These are phyloP conservation scores for Tritrichomonas foetus DNA, from an alignment of 208 protist species.

Conservation along the genomic window DNA sequence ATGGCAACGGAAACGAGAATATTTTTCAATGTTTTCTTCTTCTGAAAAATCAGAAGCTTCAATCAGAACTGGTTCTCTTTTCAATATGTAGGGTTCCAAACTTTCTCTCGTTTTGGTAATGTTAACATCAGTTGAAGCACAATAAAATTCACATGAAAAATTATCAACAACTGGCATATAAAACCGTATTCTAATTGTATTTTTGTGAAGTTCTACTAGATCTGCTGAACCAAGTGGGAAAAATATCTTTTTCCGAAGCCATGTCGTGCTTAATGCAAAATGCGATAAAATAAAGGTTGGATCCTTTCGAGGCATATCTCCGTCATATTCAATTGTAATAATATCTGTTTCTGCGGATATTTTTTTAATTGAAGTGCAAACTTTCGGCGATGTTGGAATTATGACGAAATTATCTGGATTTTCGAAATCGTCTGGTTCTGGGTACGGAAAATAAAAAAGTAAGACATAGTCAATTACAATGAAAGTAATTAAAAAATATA, in stretches of 20 bases:
- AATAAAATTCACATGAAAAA: neutral
- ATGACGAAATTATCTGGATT: too few relatives aligned
- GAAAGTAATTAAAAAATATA: too few relatives aligned
- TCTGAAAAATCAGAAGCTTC: neutral
- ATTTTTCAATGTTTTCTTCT: neutral
- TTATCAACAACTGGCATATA: constrained; percentile 3
- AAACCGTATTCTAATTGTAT: neutral
- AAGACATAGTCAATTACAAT: too few relatives aligned
- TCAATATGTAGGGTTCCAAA: neutral
- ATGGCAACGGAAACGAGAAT: neutral
- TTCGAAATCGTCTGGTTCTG: too few relatives aligned
- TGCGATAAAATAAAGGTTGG: too few relatives aligned
- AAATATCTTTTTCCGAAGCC: neutral
- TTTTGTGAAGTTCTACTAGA: neutral
- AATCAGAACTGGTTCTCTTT: neutral
- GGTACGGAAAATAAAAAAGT: too few relatives aligned
- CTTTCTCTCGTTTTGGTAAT: neutral
- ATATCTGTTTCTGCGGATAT: too few relatives aligned
- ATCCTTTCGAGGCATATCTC: too few relatives aligned
- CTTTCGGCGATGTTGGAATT: too few relatives aligned
- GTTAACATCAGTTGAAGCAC: neutral
- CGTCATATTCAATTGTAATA: too few relatives aligned
- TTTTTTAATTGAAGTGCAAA: too few relatives aligned
- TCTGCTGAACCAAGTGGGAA: neutral
- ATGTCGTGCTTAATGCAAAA: neutral